Evolutionary conservation across 2,329 filamentous ascomycete species (phyloP).

Genomic region (Colletotrichum incanum): DNA sequence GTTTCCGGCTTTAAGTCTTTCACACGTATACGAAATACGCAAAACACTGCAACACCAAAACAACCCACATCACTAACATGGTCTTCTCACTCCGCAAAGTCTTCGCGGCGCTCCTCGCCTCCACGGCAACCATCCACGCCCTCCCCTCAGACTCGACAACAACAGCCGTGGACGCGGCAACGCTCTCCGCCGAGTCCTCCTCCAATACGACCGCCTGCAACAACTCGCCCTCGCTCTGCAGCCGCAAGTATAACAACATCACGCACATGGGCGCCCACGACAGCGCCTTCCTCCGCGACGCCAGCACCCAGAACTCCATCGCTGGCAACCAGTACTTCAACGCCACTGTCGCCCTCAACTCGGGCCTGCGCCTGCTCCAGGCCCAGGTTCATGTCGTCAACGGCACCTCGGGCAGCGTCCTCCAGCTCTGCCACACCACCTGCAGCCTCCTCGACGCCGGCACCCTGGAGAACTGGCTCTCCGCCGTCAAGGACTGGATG

Average conservation of each 20-base stretch:
- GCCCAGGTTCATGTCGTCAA: slow-evolving; percentile 78
- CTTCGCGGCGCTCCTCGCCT: slow-evolving; percentile 46
- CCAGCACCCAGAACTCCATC: slow-evolving; percentile 72
- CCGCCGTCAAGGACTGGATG: slow-evolving; percentile 78
- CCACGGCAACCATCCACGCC: slow-evolving; percentile 43
- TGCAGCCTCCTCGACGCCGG: slow-evolving; percentile 81
- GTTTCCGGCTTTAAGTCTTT: not conserved
- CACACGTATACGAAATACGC: not conserved
- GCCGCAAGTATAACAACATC: slow-evolving; percentile 79
- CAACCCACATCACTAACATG: slow-evolving; percentile 44
- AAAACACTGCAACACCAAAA: not conserved
- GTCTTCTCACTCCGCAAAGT: slow-evolving; percentile 48
- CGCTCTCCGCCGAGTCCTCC: not conserved
- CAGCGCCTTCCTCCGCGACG: slow-evolving; percentile 79
- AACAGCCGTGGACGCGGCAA: too few relatives aligned
- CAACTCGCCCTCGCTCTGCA: slow-evolving; percentile 83
- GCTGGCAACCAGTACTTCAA: slow-evolving; percentile 84
- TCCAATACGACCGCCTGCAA: slow-evolving; percentile 75
- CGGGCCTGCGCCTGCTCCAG: slow-evolving; percentile 80
- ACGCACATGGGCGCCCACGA: slow-evolving; percentile 86
- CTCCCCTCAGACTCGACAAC: too few relatives aligned
- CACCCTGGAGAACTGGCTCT: slow-evolving; percentile 74
- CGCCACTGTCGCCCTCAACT: slow-evolving; percentile 78
- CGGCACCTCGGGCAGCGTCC: slow-evolving; percentile 56
- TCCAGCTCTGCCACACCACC: slow-evolving; percentile 79